phyloP scores from a whole-genome alignment of 768 basidiomycete genomes.

The Filobasidium floriforme region DNA sequence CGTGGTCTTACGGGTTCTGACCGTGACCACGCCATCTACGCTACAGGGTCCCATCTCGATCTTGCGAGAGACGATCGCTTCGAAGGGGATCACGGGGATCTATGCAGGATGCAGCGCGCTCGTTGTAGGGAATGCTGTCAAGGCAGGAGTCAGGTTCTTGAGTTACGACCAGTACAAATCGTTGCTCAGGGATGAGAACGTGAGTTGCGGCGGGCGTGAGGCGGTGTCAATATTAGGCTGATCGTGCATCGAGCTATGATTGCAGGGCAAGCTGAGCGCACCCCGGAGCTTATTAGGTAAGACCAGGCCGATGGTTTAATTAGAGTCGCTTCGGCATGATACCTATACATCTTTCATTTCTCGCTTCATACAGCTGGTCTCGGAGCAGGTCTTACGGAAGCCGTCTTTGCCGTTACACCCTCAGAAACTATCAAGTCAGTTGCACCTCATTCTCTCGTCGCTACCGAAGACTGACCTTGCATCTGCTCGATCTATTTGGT shows the following conservation, averaged over 20 bases:
- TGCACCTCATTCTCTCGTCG: not conserved
- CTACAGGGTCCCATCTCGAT: not conserved
- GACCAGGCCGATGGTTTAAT: slow-evolving; percentile 20
- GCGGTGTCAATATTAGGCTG: not conserved
- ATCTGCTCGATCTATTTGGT: no score
- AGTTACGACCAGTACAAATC: slow-evolving; percentile 89
- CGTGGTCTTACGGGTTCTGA: not conserved
- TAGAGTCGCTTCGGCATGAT: not conserved
- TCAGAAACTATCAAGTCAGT: slow-evolving; percentile 96
- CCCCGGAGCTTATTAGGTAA: slow-evolving; percentile 73
- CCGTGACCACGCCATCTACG: not conserved
- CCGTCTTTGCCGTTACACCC: slow-evolving; percentile 88
- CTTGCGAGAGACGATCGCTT: slow-evolving; percentile 53
- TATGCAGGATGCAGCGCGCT: slow-evolving; percentile 88
- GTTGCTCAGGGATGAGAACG: slow-evolving; percentile 72
- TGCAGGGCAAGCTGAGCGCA: slow-evolving; percentile 81
- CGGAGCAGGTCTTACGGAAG: slow-evolving; percentile 80
- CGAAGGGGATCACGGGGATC: slow-evolving; percentile 72
- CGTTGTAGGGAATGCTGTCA: slow-evolving; percentile 79
- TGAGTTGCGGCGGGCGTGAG: slow-evolving; percentile 43
- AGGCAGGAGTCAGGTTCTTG: slow-evolving; percentile 93
- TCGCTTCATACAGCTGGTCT: slow-evolving; percentile 44
- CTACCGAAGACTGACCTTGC: no score
- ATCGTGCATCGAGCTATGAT: not conserved
- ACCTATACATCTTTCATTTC: not conserved